Percentiles rank a stretch among this genome's conserved stretches.
phyloP scores from a whole-genome alignment of 257 asterid genomes.

The Nicotiana tomentosiformis region DNA sequence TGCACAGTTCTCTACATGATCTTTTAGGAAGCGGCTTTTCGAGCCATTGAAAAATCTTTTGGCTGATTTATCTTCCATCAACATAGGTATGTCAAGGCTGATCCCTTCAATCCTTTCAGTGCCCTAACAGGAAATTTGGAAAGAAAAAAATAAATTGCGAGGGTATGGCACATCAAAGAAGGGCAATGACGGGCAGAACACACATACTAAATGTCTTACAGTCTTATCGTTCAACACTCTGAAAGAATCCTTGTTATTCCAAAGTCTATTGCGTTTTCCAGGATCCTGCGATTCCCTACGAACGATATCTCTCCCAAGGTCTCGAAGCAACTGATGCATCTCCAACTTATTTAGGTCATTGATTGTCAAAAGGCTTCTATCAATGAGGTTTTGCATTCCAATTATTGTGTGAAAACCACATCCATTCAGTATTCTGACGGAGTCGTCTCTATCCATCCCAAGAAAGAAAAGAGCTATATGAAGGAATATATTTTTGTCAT shows the following conservation, averaged over 20 bases:
- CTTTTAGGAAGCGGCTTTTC: neutral
- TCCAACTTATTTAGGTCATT: neutral
- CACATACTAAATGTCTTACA: neutral
- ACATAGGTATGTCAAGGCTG: conserved; percentile 8
- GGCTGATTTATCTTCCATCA: conserved; percentile 4
- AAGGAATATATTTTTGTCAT: conserved; percentile 6
- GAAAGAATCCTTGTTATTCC: conserved; percentile 5
- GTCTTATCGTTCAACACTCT: neutral
- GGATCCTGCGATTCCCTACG: conserved; percentile 4
- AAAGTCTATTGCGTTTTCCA: conserved; percentile 13
- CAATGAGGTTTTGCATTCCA: conserved; percentile 13
- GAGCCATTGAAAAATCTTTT: neutral
- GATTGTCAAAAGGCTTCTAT: conserved; percentile 3
- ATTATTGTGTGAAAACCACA: conserved; percentile 10
- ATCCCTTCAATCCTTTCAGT: conserved; percentile 16
- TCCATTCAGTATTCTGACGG: conserved; percentile 1
- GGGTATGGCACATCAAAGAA: neutral
- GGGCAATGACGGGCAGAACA: neutral
- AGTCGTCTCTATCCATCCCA: neutral
- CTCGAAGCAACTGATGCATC: neutral
- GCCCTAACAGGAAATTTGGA: conserved; percentile 8
- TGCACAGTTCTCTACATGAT: neutral
- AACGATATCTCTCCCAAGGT: conserved; percentile 14
- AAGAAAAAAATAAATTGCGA: neutral
- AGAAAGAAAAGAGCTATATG: conserved; percentile 12